phyloP scores from a whole-genome alignment of 352 stramenopile genomes.

The Pythium apleroticum region DNA sequence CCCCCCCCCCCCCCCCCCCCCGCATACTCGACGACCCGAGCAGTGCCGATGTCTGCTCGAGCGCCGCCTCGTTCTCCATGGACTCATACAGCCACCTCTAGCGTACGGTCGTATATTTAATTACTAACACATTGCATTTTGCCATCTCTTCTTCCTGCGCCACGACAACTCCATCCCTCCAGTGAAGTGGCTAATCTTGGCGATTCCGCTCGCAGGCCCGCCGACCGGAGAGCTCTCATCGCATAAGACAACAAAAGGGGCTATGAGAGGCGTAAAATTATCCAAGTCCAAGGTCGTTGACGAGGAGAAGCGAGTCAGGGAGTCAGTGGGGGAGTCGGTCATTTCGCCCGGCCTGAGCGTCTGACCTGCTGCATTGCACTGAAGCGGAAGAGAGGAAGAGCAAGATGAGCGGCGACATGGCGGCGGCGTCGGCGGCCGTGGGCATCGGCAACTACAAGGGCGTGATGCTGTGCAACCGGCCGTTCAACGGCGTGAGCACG shows the following conservation, averaged over 20 bases:
- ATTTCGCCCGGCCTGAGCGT: background rate
- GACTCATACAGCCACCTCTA: conserved; percentile 1
- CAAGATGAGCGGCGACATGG: conserved; percentile 27
- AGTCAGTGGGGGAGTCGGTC: background rate
- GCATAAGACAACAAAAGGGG: background rate
- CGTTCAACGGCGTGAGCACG: conserved; percentile 87
- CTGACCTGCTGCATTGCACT: background rate
- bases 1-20: background rate
- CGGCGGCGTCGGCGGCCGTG: conserved; percentile 45
- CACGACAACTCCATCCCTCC: background rate
- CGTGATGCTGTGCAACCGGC: conserved; percentile 94
- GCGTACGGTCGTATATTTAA: conserved; percentile 35
- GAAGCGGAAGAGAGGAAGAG: too few species aligned
- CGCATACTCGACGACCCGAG: conserved; percentile 1
- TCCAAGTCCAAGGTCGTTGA: background rate
- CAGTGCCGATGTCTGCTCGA: conserved; percentile 3
- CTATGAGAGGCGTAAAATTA: conserved; percentile 6
- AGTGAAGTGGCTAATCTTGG: background rate
- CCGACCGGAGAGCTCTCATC: background rate
- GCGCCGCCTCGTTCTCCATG: conserved; percentile 1
- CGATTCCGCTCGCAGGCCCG: background rate
- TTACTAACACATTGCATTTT: conserved; percentile 24
- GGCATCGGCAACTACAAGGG: conserved; percentile 95
- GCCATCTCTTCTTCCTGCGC: conserved; percentile 1
- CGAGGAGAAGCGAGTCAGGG: too few species aligned